A percentile compares a stretch with the other conserved stretches of the same genome.
Conservation (phyloP, 1,284 basidiomycete species). For the Apiotrichum mycotoxinovorans region DNA sequence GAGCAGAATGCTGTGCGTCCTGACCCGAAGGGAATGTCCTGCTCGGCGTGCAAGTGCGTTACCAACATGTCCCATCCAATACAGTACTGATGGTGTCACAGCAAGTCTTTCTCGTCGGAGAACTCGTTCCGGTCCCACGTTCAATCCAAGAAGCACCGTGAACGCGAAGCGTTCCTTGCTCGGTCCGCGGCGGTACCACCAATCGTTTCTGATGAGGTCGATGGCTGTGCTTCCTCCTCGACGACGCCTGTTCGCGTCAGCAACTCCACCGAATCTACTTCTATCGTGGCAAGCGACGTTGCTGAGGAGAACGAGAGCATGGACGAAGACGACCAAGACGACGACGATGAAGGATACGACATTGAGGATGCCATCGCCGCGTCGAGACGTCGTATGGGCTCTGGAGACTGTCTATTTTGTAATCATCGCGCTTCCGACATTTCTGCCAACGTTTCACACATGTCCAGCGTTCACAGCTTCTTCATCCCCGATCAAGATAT, state of each 20-base stretch:
- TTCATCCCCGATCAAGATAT: constrained; percentile 94
- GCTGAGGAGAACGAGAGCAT: background rate
- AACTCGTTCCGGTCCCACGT: constrained; percentile 87
- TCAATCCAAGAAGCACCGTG: constrained; percentile 85
- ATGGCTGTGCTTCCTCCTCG: background rate
- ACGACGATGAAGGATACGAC: constrained; percentile 51
- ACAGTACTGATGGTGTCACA: constrained; percentile 43
- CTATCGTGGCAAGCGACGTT: background rate
- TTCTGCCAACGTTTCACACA: constrained; percentile 74
- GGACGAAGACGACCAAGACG: constrained; percentile 28
- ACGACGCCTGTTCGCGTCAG: background rate
- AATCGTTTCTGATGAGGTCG: background rate
- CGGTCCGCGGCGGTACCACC: background rate
- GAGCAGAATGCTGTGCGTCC: constrained; percentile 68
- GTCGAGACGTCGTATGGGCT: constrained; percentile 59
- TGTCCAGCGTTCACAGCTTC: constrained; percentile 85
- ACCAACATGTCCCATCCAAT: too few relatives aligned
- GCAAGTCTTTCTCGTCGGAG: constrained; percentile 84
- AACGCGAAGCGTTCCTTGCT: constrained; percentile 57
- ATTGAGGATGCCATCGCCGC: constrained; percentile 75
- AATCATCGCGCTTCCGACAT: constrained; percentile 56
- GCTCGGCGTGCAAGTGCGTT: constrained; percentile 75
- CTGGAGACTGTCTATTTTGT: constrained; percentile 85
- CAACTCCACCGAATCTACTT: background rate
- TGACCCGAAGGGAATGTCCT: constrained; percentile 63